These are phyloP conservation scores for Phytopythium oedochilum DNA, from an alignment of 352 stramenopile genomes.

Conservation along the genomic window DNA sequence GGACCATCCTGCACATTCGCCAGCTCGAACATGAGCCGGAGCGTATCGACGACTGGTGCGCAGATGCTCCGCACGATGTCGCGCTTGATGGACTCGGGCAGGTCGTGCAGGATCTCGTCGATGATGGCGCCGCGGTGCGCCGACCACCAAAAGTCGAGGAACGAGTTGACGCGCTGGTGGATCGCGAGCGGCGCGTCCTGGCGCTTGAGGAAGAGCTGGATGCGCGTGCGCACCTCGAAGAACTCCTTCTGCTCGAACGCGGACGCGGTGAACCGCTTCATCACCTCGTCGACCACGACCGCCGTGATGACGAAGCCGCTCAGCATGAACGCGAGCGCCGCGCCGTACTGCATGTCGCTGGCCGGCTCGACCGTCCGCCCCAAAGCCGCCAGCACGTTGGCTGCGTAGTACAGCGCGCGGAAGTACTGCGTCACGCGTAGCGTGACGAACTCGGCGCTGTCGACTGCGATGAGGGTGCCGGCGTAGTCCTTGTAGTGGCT, in stretches of 20 bases:
- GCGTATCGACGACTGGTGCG: constrained; percentile 38
- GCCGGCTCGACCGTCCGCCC: constrained; percentile 39
- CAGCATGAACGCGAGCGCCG: constrained; percentile 41
- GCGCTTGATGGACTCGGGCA: constrained; percentile 37
- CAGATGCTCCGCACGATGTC: constrained; percentile 46
- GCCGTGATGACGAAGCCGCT: constrained; percentile 35
- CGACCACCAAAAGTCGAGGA: constrained; percentile 70
- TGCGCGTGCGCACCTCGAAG: constrained; percentile 36
- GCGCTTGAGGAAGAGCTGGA: constrained; percentile 45
- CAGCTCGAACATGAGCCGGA: constrained; percentile 26
- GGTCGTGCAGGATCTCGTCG: constrained; percentile 37
- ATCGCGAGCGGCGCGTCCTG: constrained; percentile 42
- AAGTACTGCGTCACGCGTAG: constrained; percentile 33
- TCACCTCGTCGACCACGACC: constrained; percentile 42
- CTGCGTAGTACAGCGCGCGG: constrained; percentile 34
- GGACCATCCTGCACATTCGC: neutral
- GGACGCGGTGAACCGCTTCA: constrained; percentile 49
- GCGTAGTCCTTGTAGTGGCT: constrained; percentile 12
- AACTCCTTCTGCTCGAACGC: constrained; percentile 60
- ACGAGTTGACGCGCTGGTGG: constrained; percentile 49
- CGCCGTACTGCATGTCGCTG: constrained; percentile 25
- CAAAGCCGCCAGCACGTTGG: constrained; percentile 31
- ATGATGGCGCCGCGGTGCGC: constrained; percentile 47
- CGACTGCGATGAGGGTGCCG: constrained; percentile 4
- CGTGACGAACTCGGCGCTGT: constrained; percentile 14